Conservation (phyloP, 371 early-diverging fungal genomes). For the Amoeboaphelidium occidentale region DNA sequence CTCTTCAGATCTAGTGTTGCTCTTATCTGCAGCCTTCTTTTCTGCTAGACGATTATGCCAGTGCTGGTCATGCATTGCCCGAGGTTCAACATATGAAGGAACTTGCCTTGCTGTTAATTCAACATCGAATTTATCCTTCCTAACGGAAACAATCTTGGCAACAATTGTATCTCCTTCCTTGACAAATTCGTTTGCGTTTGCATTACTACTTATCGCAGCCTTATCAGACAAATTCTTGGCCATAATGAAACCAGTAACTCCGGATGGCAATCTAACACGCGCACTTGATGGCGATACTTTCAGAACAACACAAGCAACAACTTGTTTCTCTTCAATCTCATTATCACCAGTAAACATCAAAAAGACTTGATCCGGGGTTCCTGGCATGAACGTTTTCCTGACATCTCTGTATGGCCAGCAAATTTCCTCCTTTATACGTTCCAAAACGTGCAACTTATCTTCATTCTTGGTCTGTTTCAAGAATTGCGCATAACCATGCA, state of each 20-base stretch:
- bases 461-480: constrained; percentile 39
- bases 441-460: constrained; percentile 49
- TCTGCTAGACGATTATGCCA: neutral
- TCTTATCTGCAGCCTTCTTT: neutral
- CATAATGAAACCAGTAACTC: constrained; percentile 56
- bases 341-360: constrained; percentile 57
- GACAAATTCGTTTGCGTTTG: constrained; percentile 25
- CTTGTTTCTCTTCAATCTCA: constrained; percentile 31
- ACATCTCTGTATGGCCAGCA: constrained; percentile 51
- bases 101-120: constrained; percentile 12
- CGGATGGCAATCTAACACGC: constrained; percentile 42
- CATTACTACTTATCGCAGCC: constrained; percentile 19
- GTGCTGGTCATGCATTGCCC: neutral
- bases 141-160: constrained; percentile 46
- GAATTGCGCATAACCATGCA: constrained; percentile 74
- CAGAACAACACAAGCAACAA: constrained; percentile 29
- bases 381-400: constrained; percentile 31
- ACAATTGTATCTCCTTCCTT: constrained; percentile 30
- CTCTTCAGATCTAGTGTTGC: neutral
- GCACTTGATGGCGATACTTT: constrained; percentile 43
- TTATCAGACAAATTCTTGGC: constrained; percentile 12
- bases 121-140: constrained; percentile 45
- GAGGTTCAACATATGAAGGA: neutral
- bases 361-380: constrained; percentile 38
- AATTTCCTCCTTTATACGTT: constrained; percentile 64